A percentile compares a stretch with the other conserved stretches of the same genome.
phyloP scores from a whole-genome alignment of 495 filamentous ascomycete species.

The Pyronema domesticum region DNA sequence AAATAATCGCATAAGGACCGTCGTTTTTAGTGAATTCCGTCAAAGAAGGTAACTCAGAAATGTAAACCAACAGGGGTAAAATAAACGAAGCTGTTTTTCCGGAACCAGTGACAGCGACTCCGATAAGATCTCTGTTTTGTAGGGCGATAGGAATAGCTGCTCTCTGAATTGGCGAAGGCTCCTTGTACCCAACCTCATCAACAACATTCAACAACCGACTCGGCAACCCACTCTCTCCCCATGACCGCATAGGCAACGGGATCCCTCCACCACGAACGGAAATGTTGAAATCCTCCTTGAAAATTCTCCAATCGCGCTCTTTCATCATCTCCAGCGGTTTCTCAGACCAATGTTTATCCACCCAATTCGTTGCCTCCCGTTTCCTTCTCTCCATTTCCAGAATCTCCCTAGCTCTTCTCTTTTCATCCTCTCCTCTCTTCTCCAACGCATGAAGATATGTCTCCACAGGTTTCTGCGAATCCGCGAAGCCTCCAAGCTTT shows the following conservation, averaged over 20 bases:
- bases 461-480: constrained; percentile 48
- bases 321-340: constrained; percentile 93
- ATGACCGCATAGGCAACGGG: constrained; percentile 91
- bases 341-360: constrained; percentile 94
- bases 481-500: constrained; percentile 63
- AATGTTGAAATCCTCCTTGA: constrained; percentile 99
- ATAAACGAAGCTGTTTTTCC: constrained; percentile 97
- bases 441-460: constrained; percentile 66
- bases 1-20: constrained; percentile 87
- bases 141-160: constrained; percentile 92
- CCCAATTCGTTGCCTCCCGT: constrained; percentile 49
- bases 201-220: constrained; percentile 68
- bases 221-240: constrained; percentile 72
- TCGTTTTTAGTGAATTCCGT: constrained; percentile 84
- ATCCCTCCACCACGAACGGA: constrained; percentile 75
- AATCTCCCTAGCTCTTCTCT: constrained; percentile 57
- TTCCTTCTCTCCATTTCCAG: constrained; percentile 73
- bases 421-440: constrained; percentile 69
- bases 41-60: constrained; percentile 71
- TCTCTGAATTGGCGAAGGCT: constrained; percentile 81
- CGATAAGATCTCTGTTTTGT: constrained; percentile 85
- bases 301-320: constrained; percentile 96
- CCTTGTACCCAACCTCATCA: constrained; percentile 72
- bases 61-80: constrained; percentile 88
- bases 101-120: constrained; percentile 95